These are phyloP conservation scores for Clavariopsis aquatica DNA, from an alignment of 495 filamentous ascomycete genomes.

Conservation along the genomic window DNA sequence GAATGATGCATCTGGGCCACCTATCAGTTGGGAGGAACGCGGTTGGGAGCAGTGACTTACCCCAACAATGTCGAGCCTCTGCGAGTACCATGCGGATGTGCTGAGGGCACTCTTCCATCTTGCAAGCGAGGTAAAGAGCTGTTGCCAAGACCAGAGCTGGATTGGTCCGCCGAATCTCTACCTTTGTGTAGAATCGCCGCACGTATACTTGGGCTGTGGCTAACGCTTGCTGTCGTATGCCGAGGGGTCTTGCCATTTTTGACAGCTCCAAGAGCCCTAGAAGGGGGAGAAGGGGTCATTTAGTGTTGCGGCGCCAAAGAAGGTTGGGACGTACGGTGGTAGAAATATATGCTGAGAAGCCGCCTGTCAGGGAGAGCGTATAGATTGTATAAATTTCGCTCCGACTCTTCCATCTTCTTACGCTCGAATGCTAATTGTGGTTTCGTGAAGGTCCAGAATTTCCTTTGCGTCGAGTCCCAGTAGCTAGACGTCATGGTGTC, in stretches of 20 bases:
- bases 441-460: constrained; percentile 86
- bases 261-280: constrained; percentile 62
- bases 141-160: constrained; percentile 90
- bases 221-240: constrained; percentile 83
- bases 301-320: neutral
- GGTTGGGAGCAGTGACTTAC: constrained; percentile 48
- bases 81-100: constrained; percentile 86
- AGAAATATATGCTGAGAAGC: constrained; percentile 88
- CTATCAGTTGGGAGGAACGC: constrained; percentile 12
- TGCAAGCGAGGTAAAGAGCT: constrained; percentile 92
- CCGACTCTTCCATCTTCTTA: constrained; percentile 69
- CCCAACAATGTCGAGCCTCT: constrained; percentile 85
- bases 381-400: constrained; percentile 68
- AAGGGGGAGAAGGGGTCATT: too few relatives aligned
- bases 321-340: constrained; percentile 64
- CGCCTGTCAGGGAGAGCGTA: constrained; percentile 80
- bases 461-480: constrained; percentile 91
- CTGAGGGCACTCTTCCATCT: constrained; percentile 97
- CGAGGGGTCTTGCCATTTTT: constrained; percentile 75
- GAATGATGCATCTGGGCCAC: constrained; percentile 50
- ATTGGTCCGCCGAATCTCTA: constrained; percentile 89
- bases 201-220: constrained; percentile 95
- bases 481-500: constrained; percentile 86
- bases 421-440: constrained; percentile 73
- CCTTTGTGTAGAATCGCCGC: constrained; percentile 88